Base-by-base conservation (phyloP, 129 eudicot species). In the Artemisia argyi region DNA sequence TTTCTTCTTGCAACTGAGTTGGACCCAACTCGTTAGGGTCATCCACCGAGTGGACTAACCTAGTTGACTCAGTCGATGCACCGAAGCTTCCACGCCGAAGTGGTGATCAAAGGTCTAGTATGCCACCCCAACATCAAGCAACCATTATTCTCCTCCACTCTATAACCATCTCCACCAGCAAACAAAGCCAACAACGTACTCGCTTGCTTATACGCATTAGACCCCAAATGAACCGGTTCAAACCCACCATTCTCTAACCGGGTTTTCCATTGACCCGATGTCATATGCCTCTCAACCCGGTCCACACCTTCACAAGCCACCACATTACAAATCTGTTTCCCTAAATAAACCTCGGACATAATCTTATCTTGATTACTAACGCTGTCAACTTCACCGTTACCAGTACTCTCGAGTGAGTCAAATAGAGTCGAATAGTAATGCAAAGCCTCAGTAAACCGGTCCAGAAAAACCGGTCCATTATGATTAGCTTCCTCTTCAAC, bases 111-210 rank as follows among this genome's bases (percentile, higher is more conserved):
- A 4, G 98, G 91, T 55, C 98, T 78, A 14, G 89, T 86, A 48
- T 92, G 97, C 97, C 96, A 92, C 14, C 97, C 96, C 73, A 92
- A 50, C 96, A 85, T 86, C 85, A 92, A 72, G 58, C 96, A 89
- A 22, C 98, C 98, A 12, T 82, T 51, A 17, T 77, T 68, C 46
- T 89, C 96, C 73, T 86, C 95, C 73, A 89, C 96, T 11, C 85
- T 74, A 60, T 92, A 92, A 56, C 98, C 98, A 49, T 85, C 96
- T 20, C 88, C 89, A 48, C 95, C 91, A 8, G 83, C 90, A 69
- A 86, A 92, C 50, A 89, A 28, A 0, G 91, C 98, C 74, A 92
- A 15, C 72, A 92, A 44, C 98, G 85, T 83, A 63, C 95, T 89
- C 0, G 96, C 98, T 74, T 92, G 96, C 76, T 83, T 89, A 11